phyloP scores from a whole-genome alignment of 768 basidiomycete genomes.

The Rhizopogon salebrosus region DNA sequence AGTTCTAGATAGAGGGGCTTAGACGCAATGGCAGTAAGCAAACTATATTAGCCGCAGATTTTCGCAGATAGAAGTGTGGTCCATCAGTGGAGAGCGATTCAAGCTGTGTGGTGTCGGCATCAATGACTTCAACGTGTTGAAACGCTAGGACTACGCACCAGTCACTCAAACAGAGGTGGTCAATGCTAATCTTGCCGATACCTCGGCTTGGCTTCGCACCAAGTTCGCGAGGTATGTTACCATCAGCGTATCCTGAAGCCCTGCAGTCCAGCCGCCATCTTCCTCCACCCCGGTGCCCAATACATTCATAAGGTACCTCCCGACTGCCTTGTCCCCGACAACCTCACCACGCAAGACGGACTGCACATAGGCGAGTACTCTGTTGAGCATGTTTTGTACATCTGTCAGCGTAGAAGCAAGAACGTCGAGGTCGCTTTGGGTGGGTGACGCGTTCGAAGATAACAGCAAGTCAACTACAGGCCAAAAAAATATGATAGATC shows the following conservation, averaged over 20 bases:
- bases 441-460: conserved; percentile 35
- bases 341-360: conserved; percentile 74
- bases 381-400: conserved; percentile 76
- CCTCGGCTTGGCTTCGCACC: conserved; percentile 89
- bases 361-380: conserved; percentile 80
- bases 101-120: background rate
- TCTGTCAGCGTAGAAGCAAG: conserved; percentile 68
- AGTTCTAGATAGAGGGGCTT: background rate
- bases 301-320: conserved; percentile 88
- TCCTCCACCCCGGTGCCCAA: conserved; percentile 69
- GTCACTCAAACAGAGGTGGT: conserved; percentile 40
- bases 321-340: conserved; percentile 78
- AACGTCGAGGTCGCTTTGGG: conserved; percentile 68
- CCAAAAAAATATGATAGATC: conserved; percentile 1
- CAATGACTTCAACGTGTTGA: conserved; percentile 1
- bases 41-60: background rate
- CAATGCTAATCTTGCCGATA: conserved; percentile 82
- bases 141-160: conserved; percentile 2
- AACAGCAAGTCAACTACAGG: background rate
- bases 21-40: background rate
- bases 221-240: conserved; percentile 92
- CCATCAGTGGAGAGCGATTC: background rate
- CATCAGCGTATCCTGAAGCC: conserved; percentile 90
- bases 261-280: conserved; percentile 69
- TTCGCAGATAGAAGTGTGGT: background rate